Evolutionary conservation across 805 yeast species (phyloP).

Genomic region (Candida fluviatilis): DNA sequence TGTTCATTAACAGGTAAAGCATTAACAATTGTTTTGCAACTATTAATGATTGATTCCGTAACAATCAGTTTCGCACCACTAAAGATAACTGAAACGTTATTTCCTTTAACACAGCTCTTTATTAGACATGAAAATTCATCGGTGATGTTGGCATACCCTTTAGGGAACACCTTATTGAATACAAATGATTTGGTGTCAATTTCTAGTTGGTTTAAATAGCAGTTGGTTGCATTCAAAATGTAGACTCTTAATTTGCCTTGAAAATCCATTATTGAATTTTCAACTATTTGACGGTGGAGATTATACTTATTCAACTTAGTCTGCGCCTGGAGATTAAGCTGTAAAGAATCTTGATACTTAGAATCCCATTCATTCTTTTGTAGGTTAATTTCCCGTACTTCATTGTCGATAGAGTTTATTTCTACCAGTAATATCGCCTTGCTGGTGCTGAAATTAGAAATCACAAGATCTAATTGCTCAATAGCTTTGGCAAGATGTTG

Average conservation of each 20-base stretch:
- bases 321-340: constrained; percentile 15
- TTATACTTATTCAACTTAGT: constrained; percentile 31
- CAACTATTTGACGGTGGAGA: constrained; percentile 39
- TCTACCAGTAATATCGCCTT: constrained; percentile 16
- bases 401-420: constrained; percentile 15
- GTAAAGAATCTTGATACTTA: constrained; percentile 14
- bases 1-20: not conserved
- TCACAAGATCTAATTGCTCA: constrained; percentile 12
- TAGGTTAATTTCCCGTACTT: constrained; percentile 13
- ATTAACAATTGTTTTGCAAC: not conserved
- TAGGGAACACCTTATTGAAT: constrained; percentile 17
- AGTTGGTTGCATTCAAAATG: constrained; percentile 7
- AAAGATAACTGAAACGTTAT: constrained; percentile 16
- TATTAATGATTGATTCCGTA: not conserved
- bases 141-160: constrained; percentile 7
- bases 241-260: constrained; percentile 24
- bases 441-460: constrained; percentile 13
- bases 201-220: constrained; percentile 3
- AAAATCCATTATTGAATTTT: constrained; percentile 43
- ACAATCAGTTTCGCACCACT: constrained; percentile 1
- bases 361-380: constrained; percentile 16
- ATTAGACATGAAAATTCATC: constrained; percentile 20
- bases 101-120: constrained; percentile 9
- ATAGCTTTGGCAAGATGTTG: constrained; percentile 6
- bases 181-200: constrained; percentile 5